Conservation (phyloP, 768 basidiomycete species). For the Suillus luteus region DNA sequence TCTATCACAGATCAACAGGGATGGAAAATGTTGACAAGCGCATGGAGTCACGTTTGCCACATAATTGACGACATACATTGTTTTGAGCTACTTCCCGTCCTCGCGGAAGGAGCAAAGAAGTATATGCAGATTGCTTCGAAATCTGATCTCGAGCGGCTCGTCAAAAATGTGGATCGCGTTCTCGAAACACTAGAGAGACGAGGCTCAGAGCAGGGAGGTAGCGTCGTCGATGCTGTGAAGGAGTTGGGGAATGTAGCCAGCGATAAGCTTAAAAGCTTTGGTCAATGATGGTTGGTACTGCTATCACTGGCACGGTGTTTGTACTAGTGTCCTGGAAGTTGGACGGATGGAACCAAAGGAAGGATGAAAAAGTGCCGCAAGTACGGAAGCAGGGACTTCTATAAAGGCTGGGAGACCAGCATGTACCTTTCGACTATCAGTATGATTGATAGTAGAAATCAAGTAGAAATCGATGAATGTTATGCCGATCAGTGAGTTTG, state of each 20-base stretch:
- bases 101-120: too few species aligned
- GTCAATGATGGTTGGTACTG: not conserved
- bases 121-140: too few species aligned
- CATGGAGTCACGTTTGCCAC: too few species aligned
- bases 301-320: not conserved
- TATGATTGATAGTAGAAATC: not conserved
- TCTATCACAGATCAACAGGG: too few species aligned
- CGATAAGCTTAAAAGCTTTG: not conserved
- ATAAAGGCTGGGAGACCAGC: not conserved
- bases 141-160: too few species aligned
- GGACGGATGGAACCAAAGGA: not conserved
- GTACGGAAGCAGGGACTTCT: not conserved
- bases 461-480: too few species aligned
- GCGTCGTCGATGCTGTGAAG: not conserved
- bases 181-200: not conserved
- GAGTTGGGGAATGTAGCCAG: not conserved
- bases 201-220: not conserved
- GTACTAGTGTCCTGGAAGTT: not conserved
- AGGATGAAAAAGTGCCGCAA: not conserved
- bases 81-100: too few species aligned
- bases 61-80: too few species aligned
- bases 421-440: not conserved
- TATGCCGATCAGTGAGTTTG: not conserved
- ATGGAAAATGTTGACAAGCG: too few species aligned
- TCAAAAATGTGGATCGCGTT: too few species aligned